These are phyloP conservation scores for Wallacemonas rigidus DNA, from an alignment of 208 protist species.

Conservation along the genomic window DNA sequence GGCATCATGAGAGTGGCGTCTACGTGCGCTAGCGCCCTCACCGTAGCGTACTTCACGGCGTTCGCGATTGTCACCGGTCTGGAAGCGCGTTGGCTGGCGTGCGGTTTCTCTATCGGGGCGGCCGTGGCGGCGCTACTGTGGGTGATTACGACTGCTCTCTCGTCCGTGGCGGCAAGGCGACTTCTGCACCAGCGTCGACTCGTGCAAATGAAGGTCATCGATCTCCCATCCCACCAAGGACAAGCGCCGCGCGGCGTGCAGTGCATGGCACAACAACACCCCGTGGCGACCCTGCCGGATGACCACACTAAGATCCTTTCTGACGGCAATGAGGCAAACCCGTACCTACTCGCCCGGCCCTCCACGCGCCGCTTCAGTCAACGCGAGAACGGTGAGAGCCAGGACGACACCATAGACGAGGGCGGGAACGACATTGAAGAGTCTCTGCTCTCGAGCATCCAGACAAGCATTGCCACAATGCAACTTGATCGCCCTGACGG, in stretches of 20 bases:
- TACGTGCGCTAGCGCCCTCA: slow-evolving; percentile 17
- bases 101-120: slow-evolving; percentile 25
- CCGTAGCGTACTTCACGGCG: slow-evolving; percentile 42
- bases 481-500: not conserved
- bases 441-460: slow-evolving; percentile 26
- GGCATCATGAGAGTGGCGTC: slow-evolving; percentile 27
- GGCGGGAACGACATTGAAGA: slow-evolving; percentile 18
- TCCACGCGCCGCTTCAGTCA: not conserved
- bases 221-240: not conserved
- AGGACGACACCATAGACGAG: slow-evolving; percentile 9
- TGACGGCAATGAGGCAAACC: not conserved
- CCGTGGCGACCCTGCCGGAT: not conserved
- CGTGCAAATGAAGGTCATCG: slow-evolving; percentile 19
- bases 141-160: slow-evolving; percentile 21
- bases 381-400: not conserved
- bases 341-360: not conserved
- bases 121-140: slow-evolving; percentile 20
- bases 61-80: slow-evolving; percentile 32
- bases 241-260: not conserved
- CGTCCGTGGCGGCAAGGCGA: not conserved
- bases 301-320: not conserved
- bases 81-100: slow-evolving; percentile 34
- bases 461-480: slow-evolving; percentile 8
- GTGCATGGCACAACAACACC: too few relatives aligned
- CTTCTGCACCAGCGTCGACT: slow-evolving; percentile 1